Conservation (phyloP, 2,329 filamentous ascomycete genomes). For the Ascochyta koolunga region DNA sequence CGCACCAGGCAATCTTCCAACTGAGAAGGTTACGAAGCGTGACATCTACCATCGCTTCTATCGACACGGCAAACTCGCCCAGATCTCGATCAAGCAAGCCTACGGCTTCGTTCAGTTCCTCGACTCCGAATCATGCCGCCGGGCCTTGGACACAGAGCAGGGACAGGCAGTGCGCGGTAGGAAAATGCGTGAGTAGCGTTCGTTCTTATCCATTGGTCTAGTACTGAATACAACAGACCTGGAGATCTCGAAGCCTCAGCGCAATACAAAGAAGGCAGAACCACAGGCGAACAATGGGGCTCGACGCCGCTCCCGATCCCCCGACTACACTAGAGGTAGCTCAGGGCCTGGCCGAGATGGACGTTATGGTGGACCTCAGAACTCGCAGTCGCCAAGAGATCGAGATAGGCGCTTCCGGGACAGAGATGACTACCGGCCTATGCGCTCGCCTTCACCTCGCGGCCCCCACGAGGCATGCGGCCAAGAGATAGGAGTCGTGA, state of each 20-base stretch:
- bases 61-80: slow-evolving; percentile 82
- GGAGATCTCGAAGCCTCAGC: slow-evolving; percentile 87
- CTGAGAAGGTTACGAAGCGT: slow-evolving; percentile 89
- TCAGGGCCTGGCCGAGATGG: slow-evolving; percentile 49
- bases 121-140: slow-evolving; percentile 72
- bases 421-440: slow-evolving; percentile 63
- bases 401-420: slow-evolving; percentile 62
- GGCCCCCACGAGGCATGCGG: slow-evolving; percentile 46
- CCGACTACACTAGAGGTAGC: slow-evolving; percentile 62
- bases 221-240: slow-evolving; percentile 66
- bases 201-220: neutral
- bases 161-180: slow-evolving; percentile 83
- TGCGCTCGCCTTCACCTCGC: slow-evolving; percentile 55
- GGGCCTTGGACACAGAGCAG: slow-evolving; percentile 78
- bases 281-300: slow-evolving; percentile 44
- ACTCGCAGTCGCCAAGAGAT: slow-evolving; percentile 47
- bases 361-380: slow-evolving; percentile 45
- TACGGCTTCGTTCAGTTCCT: slow-evolving; percentile 98
- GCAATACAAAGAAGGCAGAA: slow-evolving; percentile 69
- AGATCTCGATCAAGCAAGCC: slow-evolving; percentile 94
- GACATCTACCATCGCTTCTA: slow-evolving; percentile 94
- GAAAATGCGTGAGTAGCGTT: slow-evolving; percentile 79
- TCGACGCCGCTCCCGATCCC: slow-evolving; percentile 65
- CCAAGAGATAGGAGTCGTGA: slow-evolving; percentile 51
- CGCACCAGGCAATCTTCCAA: slow-evolving; percentile 79